Evolutionary conservation across 2,329 filamentous ascomycete genomes (phyloP), one percentile per base, ranked within the genome.

Genomic region (Fusarium illudens): DNA sequence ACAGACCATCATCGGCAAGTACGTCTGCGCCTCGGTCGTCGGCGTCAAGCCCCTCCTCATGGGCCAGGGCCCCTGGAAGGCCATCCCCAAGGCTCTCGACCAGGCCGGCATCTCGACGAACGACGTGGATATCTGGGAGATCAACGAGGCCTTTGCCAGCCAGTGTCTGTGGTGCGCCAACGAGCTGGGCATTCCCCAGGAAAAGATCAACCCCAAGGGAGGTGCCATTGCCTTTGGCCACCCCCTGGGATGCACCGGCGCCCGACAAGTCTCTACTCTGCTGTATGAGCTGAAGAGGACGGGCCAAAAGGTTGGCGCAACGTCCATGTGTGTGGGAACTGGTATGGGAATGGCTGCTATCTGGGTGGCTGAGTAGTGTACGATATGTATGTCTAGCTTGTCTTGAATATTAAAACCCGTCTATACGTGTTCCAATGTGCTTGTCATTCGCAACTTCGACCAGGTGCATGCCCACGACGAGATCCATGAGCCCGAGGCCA

Each of bases 301-400:
- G 56, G 89, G 90, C 61, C 87, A 96, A 86, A 92, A 92, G 86
- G 83, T 98, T 65, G 96, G 96, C 53, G 89, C 97, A 39, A 97
- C 93, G 29, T 95, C 91, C 79, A 98, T 98, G 96, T 99, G 96
- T 78, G 83, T 98, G 51, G 96, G 95, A 53, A 98, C 95, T 3
- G 95, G 94, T 55, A 98, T 98, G 96, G 95, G 95, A 54, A 97
- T 97, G 93, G 94, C 94, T 60, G 93, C 94, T 64, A 91, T 97
- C 62, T 97, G 94, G 94, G 94, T 97, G 70, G 92, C 93, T 4
- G 94, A 97, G 84, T 97, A 93, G 19, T 63, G 73, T 75, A 77
- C 58, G 64, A 76, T 58, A 64, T 69, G 42, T 65, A 62, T 69
- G 25, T 55, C 52, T 62, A 64, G 42, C 50, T 36, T 70, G 46